Evolutionary conservation across 23 red algal genomes (phyloP), one percentile per base, ranked within the genome.

Genomic region (Porphyridium purpureum): DNA sequence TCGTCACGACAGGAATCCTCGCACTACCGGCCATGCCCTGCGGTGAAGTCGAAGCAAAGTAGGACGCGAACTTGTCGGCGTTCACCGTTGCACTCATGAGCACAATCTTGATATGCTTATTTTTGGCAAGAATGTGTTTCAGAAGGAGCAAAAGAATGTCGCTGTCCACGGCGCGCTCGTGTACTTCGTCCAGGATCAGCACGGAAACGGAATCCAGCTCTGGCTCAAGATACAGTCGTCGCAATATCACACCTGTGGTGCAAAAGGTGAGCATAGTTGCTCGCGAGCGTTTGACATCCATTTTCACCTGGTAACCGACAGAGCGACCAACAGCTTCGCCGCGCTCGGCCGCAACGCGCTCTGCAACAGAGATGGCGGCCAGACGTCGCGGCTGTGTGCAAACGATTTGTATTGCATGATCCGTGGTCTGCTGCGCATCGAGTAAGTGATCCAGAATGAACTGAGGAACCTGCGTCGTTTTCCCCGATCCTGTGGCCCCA

Each of bases 161-260:
- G 25, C 69, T 86, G 21, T 85, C 79, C 1, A 78, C 49, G 28
- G 70, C 70, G n/a, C 90, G 57, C 47, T 98, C 90, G 67, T 98
- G 90, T 27, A 98, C 90, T 48, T 98, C 90, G 36, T 98, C 90
- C 9, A 98, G 24, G n/a, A 98, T 8, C 33, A 98, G 28, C 44
- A 81, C 74, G n/a, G 84, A 66, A 1, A 75, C 31, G 42, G 34
- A 59, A 19, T 67, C 27, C n/a, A 93, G 60, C 38, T 52, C 24
- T 24, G 67, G 84, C 51, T 93, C 74, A 33, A 30, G 29, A 17
- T 76, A 64, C 56, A 93, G 52, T 49, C 57, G 55, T 0, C 76
- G 66, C 56, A 93, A 21, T 0, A 93, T 22, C 29, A 93, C 65
- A 24, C 84, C 84, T 25, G 84, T 93, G 25, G 84, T 93, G 21